phyloP scores from a whole-genome alignment of 1,284 basidiomycete genomes.

The Melampsora americana region DNA sequence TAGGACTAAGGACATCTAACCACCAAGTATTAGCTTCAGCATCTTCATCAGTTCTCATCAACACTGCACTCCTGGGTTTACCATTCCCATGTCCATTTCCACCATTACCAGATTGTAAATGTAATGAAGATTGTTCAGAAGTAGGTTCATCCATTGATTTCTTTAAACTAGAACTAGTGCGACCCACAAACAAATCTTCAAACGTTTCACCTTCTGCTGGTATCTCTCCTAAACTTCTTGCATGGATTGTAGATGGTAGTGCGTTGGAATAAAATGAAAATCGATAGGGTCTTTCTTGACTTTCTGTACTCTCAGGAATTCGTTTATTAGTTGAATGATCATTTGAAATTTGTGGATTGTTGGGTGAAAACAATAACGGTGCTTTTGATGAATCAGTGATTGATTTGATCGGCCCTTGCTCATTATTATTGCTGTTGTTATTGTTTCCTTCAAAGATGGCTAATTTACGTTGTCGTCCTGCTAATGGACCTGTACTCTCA shows the following conservation, averaged over 20 bases:
- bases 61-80: constrained; percentile 41
- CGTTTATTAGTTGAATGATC: constrained; percentile 52
- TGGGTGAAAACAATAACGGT: constrained; percentile 14
- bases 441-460: constrained; percentile 25
- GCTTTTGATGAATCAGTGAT: constrained; percentile 1
- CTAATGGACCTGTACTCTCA: constrained; percentile 1
- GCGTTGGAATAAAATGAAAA: constrained; percentile 99
- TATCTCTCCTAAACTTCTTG: constrained; percentile 83
- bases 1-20: constrained; percentile 90
- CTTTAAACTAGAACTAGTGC: constrained; percentile 3
- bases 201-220: constrained; percentile 91
- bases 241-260: constrained; percentile 88
- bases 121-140: constrained; percentile 46
- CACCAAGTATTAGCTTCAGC: constrained; percentile 87
- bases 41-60: constrained; percentile 57
- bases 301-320: constrained; percentile 60
- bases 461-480: constrained; percentile 3
- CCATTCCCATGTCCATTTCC: constrained; percentile 22
- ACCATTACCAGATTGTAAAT: neutral
- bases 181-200: constrained; percentile 79
- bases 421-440: constrained; percentile 5
- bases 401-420: neutral
- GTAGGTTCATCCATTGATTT: constrained; percentile 24
- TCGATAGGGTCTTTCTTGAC: constrained; percentile 76
- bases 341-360: constrained; percentile 45